Evolutionary conservation across 306 rosid genomes (phyloP).

Genomic region (Malus sieversii): DNA sequence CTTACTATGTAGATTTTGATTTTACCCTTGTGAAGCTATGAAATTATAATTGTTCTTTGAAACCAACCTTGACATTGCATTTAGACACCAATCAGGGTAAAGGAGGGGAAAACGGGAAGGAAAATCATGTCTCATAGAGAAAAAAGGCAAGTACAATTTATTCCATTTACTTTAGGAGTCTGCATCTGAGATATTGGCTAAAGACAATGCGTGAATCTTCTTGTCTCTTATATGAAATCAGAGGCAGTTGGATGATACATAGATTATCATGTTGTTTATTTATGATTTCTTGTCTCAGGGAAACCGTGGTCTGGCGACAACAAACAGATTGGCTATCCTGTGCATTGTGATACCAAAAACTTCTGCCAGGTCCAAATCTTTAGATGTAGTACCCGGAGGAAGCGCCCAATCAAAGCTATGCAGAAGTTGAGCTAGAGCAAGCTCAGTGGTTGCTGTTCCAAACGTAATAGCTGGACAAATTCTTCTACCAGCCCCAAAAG

Average conservation of each 20-base stretch:
- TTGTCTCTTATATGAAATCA: background rate
- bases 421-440: conserved; percentile 64
- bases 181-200: background rate
- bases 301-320: conserved; percentile 41
- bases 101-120: background rate
- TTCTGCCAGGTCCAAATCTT: conserved; percentile 53
- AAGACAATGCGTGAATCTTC: background rate
- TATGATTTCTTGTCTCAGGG: background rate
- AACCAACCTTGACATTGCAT: background rate
- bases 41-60: background rate
- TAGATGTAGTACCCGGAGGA: conserved; percentile 36
- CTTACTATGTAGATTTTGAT: background rate
- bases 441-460: conserved; percentile 36
- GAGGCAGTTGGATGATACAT: background rate
- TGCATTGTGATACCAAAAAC: conserved; percentile 64
- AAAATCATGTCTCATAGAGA: background rate
- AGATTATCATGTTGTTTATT: background rate
- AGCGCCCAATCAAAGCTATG: conserved; percentile 64
- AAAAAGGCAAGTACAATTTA: background rate
- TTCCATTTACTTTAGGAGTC: background rate
- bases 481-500: conserved; percentile 73
- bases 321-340: conserved; percentile 33
- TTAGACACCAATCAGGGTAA: background rate
- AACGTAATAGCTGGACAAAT: conserved; percentile 49
- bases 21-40: background rate